Base-by-base conservation (phyloP, 1,139 yeast genomes). In the Candida glucosophila region DNA sequence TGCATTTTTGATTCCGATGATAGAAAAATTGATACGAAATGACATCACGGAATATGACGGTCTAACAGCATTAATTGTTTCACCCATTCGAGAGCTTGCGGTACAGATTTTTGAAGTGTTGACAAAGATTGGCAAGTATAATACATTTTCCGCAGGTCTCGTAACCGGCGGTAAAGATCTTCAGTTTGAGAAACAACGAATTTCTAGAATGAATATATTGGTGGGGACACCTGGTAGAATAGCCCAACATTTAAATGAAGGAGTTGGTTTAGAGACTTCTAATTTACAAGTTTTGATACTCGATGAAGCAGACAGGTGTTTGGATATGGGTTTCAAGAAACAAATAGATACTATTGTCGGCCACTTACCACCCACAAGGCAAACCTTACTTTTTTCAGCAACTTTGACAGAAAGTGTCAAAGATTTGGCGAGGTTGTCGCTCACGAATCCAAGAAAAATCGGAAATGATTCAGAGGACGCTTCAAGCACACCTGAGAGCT, bases 131-230 rank as follows among this genome's bases (percentile, higher is more conserved):
- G 99, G 98, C 19, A 73, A 77, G 27, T 66, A 74, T 39, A 82
- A 79, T 40, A 65, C 77, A 8, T 75, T 90, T 35, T 83, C 95
- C 5, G 97, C 97, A 2, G 98, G 96, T 35, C 63, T 90, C 38
- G 95, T 90, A 12, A 88, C 92, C 41, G 99, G 99, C 31, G 99
- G 99, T 27, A 88, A 90, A 49, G 96, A 90, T 50, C 85, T 83
- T 21, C 73, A 74, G 37, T 83, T 67, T 37, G 99, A 90, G 52
- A 75, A 76, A 41, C 96, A 86, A 30, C 73, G 98, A 49, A 72
- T 90, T 11, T 71, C 80, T 1, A 72, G 73, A 43, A 78, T 90
- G 58, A 90, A 90, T 49, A 82, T 90, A 27, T 61, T 90, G 34
- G 82, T 90, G 22, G 95, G 96, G 17, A 90, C 99, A 0, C 99